These are phyloP conservation scores for Tolypocladium tundrense DNA, from an alignment of 2,329 filamentous ascomycete species.

Conservation along the genomic window DNA sequence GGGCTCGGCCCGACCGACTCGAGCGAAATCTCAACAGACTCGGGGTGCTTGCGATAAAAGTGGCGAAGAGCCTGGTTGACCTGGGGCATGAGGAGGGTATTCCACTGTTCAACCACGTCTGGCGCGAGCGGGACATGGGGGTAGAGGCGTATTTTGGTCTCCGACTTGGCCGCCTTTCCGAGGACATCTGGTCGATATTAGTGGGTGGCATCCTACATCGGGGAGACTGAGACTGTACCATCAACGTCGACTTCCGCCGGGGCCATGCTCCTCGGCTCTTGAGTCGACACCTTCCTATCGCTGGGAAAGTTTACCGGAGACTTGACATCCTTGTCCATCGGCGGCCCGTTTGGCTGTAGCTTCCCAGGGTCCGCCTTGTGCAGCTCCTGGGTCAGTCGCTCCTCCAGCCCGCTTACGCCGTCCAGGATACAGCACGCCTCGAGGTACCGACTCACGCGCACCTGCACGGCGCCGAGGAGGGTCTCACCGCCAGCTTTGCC, in stretches of 20 bases:
- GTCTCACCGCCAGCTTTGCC: conserved; percentile 37
- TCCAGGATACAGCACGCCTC: conserved; percentile 53
- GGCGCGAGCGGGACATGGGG: conserved; percentile 48
- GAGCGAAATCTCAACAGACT: conserved; percentile 70
- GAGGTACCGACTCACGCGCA: conserved; percentile 45
- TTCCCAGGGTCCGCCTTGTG: conserved; percentile 12
- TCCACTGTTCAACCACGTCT: conserved; percentile 61
- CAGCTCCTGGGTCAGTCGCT: conserved; percentile 39
- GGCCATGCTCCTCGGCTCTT: neutral
- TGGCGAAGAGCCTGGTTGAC: conserved; percentile 61
- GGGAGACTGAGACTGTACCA: conserved; percentile 5
- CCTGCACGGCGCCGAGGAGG: conserved; percentile 42
- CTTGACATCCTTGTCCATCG: conserved; percentile 1
- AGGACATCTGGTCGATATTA: conserved; percentile 8
- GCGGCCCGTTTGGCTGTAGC: neutral
- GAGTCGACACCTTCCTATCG: conserved; percentile 1
- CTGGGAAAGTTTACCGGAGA: neutral
- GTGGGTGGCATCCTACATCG: neutral
- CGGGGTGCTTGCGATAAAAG: conserved; percentile 62
- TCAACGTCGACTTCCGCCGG: conserved; percentile 2
- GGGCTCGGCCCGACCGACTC: conserved; percentile 63
- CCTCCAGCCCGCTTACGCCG: conserved; percentile 45
- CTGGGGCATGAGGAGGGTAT: conserved; percentile 58
- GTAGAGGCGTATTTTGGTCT: conserved; percentile 44
- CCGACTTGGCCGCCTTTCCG: conserved; percentile 12